Conservation (phyloP, 2,329 filamentous ascomycete genomes). For the Paracorniculantispora psalliotae region DNA sequence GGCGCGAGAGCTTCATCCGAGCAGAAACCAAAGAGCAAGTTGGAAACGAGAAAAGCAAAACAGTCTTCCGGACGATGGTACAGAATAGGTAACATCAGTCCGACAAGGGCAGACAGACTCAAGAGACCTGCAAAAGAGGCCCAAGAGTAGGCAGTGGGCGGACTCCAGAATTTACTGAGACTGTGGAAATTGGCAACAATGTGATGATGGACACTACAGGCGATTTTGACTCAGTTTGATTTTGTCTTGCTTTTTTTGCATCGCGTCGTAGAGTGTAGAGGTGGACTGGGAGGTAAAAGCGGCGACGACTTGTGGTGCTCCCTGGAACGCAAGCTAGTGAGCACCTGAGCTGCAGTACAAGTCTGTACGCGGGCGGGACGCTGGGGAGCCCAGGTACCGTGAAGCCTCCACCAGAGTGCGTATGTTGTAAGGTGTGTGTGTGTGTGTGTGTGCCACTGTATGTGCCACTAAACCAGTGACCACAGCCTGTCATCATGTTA, state of each 20-base stretch:
- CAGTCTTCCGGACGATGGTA: too few relatives aligned
- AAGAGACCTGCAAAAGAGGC: background rate
- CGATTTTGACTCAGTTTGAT: constrained; percentile 11
- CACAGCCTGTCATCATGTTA: too few relatives aligned
- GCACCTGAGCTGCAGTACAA: background rate
- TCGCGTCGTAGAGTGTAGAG: background rate
- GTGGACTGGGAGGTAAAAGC: background rate
- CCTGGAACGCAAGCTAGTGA: constrained; percentile 5
- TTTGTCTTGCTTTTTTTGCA: constrained; percentile 9
- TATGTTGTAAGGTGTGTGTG: too few relatives aligned
- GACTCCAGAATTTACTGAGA: constrained; percentile 4
- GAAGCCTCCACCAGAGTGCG: too few relatives aligned
- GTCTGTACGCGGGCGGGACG: background rate
- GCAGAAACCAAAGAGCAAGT: too few relatives aligned
- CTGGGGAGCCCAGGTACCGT: background rate
- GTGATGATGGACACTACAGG: background rate
- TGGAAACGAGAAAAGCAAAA: too few relatives aligned
- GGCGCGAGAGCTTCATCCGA: too few relatives aligned
- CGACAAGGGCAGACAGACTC: too few relatives aligned
- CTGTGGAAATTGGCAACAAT: constrained; percentile 12
- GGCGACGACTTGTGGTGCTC: background rate
- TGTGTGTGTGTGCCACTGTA: too few relatives aligned
- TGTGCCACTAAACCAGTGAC: too few relatives aligned
- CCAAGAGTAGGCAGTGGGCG: background rate
- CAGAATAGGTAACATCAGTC: too few relatives aligned